Evolutionary conservation across 805 yeast genomes (phyloP).

Genomic region (Candida dajiaensis): DNA sequence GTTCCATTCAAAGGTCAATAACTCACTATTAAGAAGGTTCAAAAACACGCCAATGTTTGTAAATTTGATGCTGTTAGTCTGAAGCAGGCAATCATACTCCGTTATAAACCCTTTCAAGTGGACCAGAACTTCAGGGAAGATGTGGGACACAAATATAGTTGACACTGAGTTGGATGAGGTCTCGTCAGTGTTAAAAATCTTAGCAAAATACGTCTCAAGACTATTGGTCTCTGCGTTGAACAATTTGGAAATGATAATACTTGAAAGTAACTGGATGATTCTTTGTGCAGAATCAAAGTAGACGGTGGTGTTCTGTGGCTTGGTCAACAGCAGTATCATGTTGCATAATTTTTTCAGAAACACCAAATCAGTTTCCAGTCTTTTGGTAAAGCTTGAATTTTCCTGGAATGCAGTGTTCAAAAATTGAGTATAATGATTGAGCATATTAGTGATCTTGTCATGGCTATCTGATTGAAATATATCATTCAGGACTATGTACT

Average conservation of each 20-base stretch:
- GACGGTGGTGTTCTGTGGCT: conserved; percentile 26
- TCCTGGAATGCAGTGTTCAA: conserved; percentile 24
- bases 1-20: conserved; percentile 22
- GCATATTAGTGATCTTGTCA: conserved; percentile 23
- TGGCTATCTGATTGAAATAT: conserved; percentile 31
- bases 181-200: conserved; percentile 13
- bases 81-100: conserved; percentile 17
- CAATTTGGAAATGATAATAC: conserved; percentile 30
- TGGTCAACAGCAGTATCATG: conserved; percentile 24
- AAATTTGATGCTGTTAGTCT: conserved; percentile 16
- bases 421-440: conserved; percentile 21
- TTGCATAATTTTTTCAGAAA: conserved; percentile 22
- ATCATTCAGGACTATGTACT: conserved; percentile 32
- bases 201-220: conserved; percentile 16
- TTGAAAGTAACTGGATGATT: conserved; percentile 29
- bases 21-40: conserved; percentile 14
- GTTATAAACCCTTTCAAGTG: conserved; percentile 27
- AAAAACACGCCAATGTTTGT: conserved; percentile 18
- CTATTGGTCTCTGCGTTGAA: conserved; percentile 17
- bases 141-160: conserved; percentile 15
- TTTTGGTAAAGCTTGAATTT: conserved; percentile 20
- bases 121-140: conserved; percentile 25
- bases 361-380: conserved; percentile 26
- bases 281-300: conserved; percentile 27
- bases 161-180: conserved; percentile 10